These are phyloP conservation scores for Tetracentron sinense DNA, from an alignment of 164 flowering plant species.

Conservation along the genomic window DNA sequence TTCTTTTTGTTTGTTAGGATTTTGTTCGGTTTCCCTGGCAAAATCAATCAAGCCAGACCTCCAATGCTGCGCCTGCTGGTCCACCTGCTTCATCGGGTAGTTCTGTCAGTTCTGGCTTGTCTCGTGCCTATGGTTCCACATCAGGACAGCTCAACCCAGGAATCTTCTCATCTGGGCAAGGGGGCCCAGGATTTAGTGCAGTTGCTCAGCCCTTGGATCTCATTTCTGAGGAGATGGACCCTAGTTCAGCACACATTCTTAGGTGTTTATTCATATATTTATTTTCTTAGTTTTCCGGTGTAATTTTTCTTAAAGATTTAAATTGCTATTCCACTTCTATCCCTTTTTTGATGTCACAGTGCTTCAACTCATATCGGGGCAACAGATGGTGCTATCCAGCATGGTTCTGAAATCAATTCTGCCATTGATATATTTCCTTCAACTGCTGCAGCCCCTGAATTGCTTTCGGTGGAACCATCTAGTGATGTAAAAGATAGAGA, in stretches of 20 bases:
- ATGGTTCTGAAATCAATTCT: slow-evolving; percentile 38
- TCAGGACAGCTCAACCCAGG: slow-evolving; percentile 49
- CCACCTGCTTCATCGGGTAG: slow-evolving; percentile 43
- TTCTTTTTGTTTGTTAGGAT: slow-evolving; percentile 45
- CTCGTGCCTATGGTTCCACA: slow-evolving; percentile 44
- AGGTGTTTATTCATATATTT: slow-evolving; percentile 37
- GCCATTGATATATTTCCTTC: slow-evolving; percentile 38
- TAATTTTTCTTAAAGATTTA: neutral
- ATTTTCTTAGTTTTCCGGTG: neutral
- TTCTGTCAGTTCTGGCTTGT: slow-evolving; percentile 34
- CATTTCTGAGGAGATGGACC: slow-evolving; percentile 55
- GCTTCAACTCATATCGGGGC: slow-evolving; percentile 38
- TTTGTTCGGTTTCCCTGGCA: slow-evolving; percentile 93
- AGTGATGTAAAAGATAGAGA: slow-evolving; percentile 41
- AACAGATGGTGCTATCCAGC: slow-evolving; percentile 44
- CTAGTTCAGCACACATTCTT: slow-evolving; percentile 38
- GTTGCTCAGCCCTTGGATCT: slow-evolving; percentile 55
- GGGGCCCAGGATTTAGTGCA: slow-evolving; percentile 40
- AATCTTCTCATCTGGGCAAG: slow-evolving; percentile 48
- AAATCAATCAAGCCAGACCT: slow-evolving; percentile 68
- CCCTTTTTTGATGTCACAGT: slow-evolving; percentile 32
- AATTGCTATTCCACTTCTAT: slow-evolving; percentile 1
- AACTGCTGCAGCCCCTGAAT: slow-evolving; percentile 42
- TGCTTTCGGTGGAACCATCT: slow-evolving; percentile 42
- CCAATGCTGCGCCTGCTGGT: slow-evolving; percentile 49